These are phyloP conservation scores for Planoprotostelium fungivorum DNA, from an alignment of 78 protist species.

Conservation along the genomic window DNA sequence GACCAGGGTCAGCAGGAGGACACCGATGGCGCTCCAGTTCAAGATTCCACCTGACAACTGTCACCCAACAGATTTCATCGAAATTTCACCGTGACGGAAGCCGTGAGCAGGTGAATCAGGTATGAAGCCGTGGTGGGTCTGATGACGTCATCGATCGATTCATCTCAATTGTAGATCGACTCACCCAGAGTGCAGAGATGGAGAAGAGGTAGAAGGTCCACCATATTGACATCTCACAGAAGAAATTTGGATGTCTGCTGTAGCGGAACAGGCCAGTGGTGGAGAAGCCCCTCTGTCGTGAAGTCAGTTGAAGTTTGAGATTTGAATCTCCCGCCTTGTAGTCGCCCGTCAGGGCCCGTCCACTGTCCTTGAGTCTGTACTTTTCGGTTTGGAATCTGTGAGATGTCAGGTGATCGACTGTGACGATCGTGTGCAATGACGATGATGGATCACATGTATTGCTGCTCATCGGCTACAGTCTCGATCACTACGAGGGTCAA, in stretches of 20 bases:
- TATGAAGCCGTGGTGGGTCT: slow-evolving; percentile 2
- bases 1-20: slow-evolving; percentile 10
- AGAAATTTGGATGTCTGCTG: slow-evolving; percentile 37
- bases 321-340: background rate
- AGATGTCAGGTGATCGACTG: too few relatives aligned
- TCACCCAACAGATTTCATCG: background rate
- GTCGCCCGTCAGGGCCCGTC: background rate
- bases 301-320: too few relatives aligned
- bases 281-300: background rate
- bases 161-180: background rate
- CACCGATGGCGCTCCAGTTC: slow-evolving; percentile 19
- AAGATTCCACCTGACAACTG: background rate
- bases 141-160: background rate
- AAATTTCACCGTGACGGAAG: background rate
- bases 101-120: background rate
- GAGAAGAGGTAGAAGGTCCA: slow-evolving; percentile 22
- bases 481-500: slow-evolving; percentile 1
- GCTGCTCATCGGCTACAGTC: slow-evolving; percentile 31
- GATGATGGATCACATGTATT: too few relatives aligned
- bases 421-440: too few relatives aligned
- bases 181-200: background rate
- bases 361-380: background rate
- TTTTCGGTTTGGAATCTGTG: background rate
- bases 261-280: slow-evolving; percentile 10
- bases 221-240: slow-evolving; percentile 40